Conservation (phyloP, 768 basidiomycete genomes). For the Nidularia pulvinata region DNA sequence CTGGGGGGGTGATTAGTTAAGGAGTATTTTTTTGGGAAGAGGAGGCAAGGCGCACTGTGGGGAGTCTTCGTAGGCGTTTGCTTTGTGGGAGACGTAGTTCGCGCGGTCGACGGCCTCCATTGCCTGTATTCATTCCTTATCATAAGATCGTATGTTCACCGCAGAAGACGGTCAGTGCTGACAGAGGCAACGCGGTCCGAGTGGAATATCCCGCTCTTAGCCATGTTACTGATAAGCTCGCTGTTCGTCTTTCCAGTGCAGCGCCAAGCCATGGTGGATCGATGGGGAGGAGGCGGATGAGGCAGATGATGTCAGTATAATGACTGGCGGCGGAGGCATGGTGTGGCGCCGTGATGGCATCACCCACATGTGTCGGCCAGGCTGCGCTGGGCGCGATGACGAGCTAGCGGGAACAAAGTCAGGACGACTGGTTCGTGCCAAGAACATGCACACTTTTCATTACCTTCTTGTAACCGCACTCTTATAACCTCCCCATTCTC, state of each 20-base stretch:
- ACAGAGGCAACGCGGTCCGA: slow-evolving; percentile 57
- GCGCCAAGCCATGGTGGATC: slow-evolving; percentile 74
- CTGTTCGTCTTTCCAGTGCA: slow-evolving; percentile 69
- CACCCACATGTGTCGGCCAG: too few relatives aligned
- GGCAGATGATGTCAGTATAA: background rate
- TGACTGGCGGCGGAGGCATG: background rate
- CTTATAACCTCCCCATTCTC: too few relatives aligned
- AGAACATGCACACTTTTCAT: too few relatives aligned
- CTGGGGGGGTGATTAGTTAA: slow-evolving; percentile 3
- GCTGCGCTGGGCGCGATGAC: too few relatives aligned
- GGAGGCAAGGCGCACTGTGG: slow-evolving; percentile 50
- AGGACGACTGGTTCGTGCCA: too few relatives aligned
- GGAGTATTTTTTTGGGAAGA: background rate
- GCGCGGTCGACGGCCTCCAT: slow-evolving; percentile 72
- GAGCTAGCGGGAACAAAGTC: too few relatives aligned
- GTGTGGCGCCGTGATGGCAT: too few relatives aligned
- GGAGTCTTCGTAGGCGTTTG: slow-evolving; percentile 71
- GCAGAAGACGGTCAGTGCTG: too few relatives aligned
- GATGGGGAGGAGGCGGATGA: background rate
- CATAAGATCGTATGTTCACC: too few relatives aligned
- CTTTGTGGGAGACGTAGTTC: slow-evolving; percentile 54
- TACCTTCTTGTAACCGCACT: too few relatives aligned
- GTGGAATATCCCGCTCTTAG: slow-evolving; percentile 47
- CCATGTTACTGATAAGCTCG: slow-evolving; percentile 75
- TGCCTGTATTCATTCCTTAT: too few relatives aligned